Base-by-base conservation (phyloP, 371 early-diverging fungal genomes). In the Furculomyces boomerangus region DNA sequence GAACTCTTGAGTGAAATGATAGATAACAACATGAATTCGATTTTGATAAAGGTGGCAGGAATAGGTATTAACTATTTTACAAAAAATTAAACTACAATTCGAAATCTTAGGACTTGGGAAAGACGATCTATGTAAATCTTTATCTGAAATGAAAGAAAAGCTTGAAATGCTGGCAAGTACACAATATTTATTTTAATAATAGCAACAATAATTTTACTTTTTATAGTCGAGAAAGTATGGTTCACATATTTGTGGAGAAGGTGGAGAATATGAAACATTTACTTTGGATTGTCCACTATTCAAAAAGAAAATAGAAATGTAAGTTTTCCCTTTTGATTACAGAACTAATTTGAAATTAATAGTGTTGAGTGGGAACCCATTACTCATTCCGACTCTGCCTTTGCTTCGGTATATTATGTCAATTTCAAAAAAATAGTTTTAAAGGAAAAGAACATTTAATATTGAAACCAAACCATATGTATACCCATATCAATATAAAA, bases 191-290 rank as follows among this genome's bases (percentile, higher is more conserved):
- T n/a, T n/a, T n/a, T n/a, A n/a, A n/a, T n/a, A n/a, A n/a, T n/a
- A n/a, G n/a, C n/a, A n/a, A n/a, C n/a, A n/a, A n/a, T n/a, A n/a
- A n/a, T n/a, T n/a, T n/a, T n/a, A n/a, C n/a, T 20, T n/a, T 43
- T 43, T 43, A 29, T 30, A 54, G 55, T 74, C 84, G 59, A 73
- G 78, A 27, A 77, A 78, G 57, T 92, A 80, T 61, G 92, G 86
- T 28, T 65, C 86, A 24, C 91, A 99, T 68, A 76, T 90, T 7
- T 97, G 98, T 66, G 99, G 99, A 39, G 99, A 99, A 71, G 99
- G 99, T 43, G 99, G 99, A 24, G 99, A 99, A 71, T 99, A 87
- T 64, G 99, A 99, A 67, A 90, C 94, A 10, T 75, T 98, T 44
- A 92, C 93, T 0, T 59, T 98, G 31, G 98, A 99, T 65, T 92